A percentile compares a stretch with the other conserved stretches of the same genome.
Conservation (phyloP, 2,329 filamentous ascomycete species). For the Trichophaea hybrida region DNA sequence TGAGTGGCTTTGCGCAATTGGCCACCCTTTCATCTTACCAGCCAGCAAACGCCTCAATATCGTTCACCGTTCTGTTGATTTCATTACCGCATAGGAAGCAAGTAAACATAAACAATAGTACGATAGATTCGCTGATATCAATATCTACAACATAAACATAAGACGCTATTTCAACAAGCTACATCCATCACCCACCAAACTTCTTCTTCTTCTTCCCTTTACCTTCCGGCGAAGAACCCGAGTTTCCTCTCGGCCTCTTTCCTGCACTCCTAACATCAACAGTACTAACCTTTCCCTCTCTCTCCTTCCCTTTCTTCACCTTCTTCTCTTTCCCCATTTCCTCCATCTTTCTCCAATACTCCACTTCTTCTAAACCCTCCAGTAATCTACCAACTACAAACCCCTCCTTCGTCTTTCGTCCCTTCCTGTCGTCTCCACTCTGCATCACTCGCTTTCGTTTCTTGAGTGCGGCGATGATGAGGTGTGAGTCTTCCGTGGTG, state of each 20-base stretch:
- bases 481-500: conserved; percentile 13
- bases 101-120: no score
- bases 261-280: neutral
- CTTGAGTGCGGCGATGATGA: conserved; percentile 15
- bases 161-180: no score
- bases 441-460: conserved; percentile 19
- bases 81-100: no score
- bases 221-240: neutral
- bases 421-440: conserved; percentile 14
- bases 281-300: neutral
- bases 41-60: no score
- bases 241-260: neutral
- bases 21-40: no score
- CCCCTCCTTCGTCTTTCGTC: conserved; percentile 8
- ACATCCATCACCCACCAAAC: neutral
- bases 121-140: no score
- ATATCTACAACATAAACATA: no score
- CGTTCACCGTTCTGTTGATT: no score
- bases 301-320: neutral
- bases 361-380: conserved; percentile 17
- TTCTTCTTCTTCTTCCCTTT: neutral
- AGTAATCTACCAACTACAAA: conserved; percentile 19
- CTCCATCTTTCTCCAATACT: conserved; percentile 22
- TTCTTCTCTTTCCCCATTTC: conserved; percentile 5
- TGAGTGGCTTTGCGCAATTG: no score